Percentiles rank a stretch among this genome's conserved stretches.
phyloP scores from a whole-genome alignment of 2,329 filamentous ascomycete species.

The Thermochaetoides dissita region DNA sequence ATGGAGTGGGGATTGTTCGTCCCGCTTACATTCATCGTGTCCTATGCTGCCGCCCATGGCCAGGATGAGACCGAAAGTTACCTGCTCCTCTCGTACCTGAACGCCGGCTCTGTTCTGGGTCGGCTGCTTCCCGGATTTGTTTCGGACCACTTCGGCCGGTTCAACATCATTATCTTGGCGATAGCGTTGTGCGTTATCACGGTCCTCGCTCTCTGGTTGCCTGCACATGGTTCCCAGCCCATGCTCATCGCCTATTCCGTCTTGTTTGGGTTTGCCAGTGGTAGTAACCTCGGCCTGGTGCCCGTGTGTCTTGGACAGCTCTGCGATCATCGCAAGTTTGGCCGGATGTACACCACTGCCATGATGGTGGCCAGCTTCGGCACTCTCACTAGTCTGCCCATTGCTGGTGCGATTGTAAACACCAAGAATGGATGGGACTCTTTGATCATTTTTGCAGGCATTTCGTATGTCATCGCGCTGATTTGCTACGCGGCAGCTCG shows the following conservation, averaged over 20 bases:
- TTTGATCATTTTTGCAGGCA: conserved; percentile 26
- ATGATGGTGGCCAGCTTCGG: conserved; percentile 69
- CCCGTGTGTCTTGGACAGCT: conserved; percentile 73
- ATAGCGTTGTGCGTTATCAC: conserved; percentile 41
- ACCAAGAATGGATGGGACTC: conserved; percentile 22
- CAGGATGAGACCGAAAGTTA: conserved; percentile 49
- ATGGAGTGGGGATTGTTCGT: conserved; percentile 60
- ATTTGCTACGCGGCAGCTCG: conserved; percentile 21
- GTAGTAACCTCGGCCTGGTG: conserved; percentile 62
- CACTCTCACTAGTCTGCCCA: conserved; percentile 34
- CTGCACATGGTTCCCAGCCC: conserved; percentile 34
- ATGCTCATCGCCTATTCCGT: conserved; percentile 55
- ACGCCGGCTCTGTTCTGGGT: conserved; percentile 64
- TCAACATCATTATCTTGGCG: conserved; percentile 64
- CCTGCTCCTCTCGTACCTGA: conserved; percentile 67
- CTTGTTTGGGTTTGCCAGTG: conserved; percentile 66
- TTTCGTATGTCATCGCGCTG: conserved; percentile 22
- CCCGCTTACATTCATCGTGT: conserved; percentile 63
- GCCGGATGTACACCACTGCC: conserved; percentile 57
- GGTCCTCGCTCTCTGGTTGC: conserved; percentile 60
- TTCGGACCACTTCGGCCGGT: conserved; percentile 64
- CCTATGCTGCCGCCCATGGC: conserved; percentile 51
- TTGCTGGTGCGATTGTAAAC: conserved; percentile 27
- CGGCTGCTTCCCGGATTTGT: conserved; percentile 62
- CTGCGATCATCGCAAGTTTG: conserved; percentile 55